Percentiles rank a stretch among this genome's conserved stretches.
phyloP scores from a whole-genome alignment of 2,329 filamentous ascomycete genomes.

The Botrytis squamosa region DNA sequence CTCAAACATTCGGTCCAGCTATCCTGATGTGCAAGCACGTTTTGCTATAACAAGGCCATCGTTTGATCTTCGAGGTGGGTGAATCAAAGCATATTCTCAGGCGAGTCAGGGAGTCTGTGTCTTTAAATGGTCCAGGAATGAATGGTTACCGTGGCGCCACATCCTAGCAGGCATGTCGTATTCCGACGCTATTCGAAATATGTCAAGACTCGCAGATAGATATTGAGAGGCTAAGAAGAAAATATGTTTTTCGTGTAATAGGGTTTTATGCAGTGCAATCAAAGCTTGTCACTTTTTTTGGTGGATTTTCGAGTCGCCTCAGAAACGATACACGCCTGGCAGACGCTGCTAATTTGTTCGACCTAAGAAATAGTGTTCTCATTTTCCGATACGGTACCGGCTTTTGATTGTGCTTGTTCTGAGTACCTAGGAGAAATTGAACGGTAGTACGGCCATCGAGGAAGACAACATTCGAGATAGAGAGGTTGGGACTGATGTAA shows the following conservation, averaged over 20 bases:
- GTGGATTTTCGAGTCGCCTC: neutral
- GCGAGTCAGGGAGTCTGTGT: slow-evolving; percentile 68
- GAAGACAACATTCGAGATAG: neutral
- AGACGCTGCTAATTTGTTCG: neutral
- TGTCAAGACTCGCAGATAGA: neutral
- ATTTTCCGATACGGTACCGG: neutral
- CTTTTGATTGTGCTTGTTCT: neutral
- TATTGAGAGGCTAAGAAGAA: neutral
- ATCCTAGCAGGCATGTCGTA: slow-evolving; percentile 90
- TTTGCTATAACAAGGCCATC: slow-evolving; percentile 83
- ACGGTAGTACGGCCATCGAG: neutral
- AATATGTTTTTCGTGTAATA: neutral
- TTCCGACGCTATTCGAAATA: slow-evolving; percentile 61
- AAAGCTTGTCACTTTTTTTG: neutral
- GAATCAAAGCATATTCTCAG: slow-evolving; percentile 88
- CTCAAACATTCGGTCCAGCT: slow-evolving; percentile 87
- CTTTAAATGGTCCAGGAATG: slow-evolving; percentile 73
- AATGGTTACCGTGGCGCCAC: slow-evolving; percentile 91
- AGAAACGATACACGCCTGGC: neutral
- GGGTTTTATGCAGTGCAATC: neutral
- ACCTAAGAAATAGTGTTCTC: neutral
- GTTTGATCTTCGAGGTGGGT: slow-evolving; percentile 87
- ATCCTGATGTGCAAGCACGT: slow-evolving; percentile 74
- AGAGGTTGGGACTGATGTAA: too few relatives aligned
- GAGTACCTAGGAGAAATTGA: neutral